Percentiles rank a stretch among this genome's conserved stretches.
These are phyloP conservation scores for Mucor mucedo DNA, from an alignment of 371 early-diverging fungal species.

Conservation along the genomic window DNA sequence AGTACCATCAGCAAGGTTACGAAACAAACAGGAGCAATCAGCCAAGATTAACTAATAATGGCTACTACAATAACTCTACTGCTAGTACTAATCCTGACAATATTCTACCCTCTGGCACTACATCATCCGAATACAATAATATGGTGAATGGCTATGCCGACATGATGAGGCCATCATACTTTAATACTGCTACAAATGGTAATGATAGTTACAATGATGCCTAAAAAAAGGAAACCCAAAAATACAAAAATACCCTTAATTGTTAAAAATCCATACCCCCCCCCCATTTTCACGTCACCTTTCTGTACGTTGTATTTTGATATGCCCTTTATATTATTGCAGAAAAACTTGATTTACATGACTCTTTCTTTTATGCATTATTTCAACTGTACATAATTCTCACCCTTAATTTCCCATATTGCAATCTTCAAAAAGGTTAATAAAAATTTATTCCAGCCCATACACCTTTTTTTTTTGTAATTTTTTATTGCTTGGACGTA, in stretches of 20 bases:
- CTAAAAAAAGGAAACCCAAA: background rate
- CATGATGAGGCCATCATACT: conserved; percentile 9
- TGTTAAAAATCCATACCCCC: background rate
- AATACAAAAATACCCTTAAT: background rate
- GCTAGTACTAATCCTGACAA: background rate
- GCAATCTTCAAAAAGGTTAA: too few relatives aligned
- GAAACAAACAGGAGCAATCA: background rate
- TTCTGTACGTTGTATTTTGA: too few relatives aligned
- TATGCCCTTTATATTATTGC: too few relatives aligned
- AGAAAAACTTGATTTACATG: too few relatives aligned
- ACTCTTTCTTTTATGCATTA: too few relatives aligned
- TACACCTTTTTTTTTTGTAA: too few relatives aligned
- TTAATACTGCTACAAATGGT: background rate
- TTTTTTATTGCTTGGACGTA: too few relatives aligned
- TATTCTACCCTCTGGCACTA: background rate
- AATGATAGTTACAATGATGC: conserved; percentile 1
- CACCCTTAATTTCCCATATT: too few relatives aligned
- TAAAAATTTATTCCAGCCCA: too few relatives aligned
- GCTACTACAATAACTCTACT: conserved; percentile 5
- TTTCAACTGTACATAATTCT: too few relatives aligned
- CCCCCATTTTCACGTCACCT: background rate
- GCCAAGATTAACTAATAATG: background rate
- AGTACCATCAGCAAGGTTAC: background rate
- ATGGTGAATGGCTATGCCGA: conserved; percentile 4
- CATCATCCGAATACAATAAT: background rate